phyloP scores from a whole-genome alignment of 345 rosid genomes.

The Pseudoturritis turrita region DNA sequence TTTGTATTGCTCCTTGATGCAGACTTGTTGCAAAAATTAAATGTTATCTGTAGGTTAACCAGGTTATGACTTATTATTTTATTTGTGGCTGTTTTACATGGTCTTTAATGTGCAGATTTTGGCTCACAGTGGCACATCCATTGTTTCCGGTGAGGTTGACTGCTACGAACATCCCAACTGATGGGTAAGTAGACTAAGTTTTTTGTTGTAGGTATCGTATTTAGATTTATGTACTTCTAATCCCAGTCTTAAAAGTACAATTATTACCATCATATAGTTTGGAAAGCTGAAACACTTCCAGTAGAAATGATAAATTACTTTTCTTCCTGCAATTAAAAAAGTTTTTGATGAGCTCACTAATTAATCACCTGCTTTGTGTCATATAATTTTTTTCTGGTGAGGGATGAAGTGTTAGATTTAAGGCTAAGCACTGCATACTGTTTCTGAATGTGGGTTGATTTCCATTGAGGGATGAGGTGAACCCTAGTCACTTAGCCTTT shows the following conservation, averaged over 20 bases:
- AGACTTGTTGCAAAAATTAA: neutral
- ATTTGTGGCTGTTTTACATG: neutral
- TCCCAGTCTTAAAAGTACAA: neutral
- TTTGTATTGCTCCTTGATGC: neutral
- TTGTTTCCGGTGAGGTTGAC: constrained; percentile 59
- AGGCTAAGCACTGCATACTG: neutral
- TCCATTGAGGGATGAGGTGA: neutral
- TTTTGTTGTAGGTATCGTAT: neutral
- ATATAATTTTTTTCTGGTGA: neutral
- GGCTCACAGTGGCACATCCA: constrained; percentile 58
- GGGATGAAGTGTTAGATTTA: neutral
- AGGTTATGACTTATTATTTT: neutral
- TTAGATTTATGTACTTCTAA: neutral
- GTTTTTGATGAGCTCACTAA: neutral
- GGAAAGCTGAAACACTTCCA: neutral
- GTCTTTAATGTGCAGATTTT: constrained; percentile 52
- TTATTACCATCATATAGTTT: neutral
- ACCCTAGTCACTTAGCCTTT: neutral
- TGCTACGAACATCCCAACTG: constrained; percentile 52
- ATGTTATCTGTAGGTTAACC: neutral
- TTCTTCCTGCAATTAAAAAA: neutral
- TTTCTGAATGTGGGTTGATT: constrained; percentile 8
- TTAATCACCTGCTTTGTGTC: neutral
- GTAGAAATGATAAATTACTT: neutral
- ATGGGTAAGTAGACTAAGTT: constrained; percentile 56